These are phyloP conservation scores for Phylloboletellus chloephorus DNA, from an alignment of 1,284 basidiomycete species.

Conservation along the genomic window DNA sequence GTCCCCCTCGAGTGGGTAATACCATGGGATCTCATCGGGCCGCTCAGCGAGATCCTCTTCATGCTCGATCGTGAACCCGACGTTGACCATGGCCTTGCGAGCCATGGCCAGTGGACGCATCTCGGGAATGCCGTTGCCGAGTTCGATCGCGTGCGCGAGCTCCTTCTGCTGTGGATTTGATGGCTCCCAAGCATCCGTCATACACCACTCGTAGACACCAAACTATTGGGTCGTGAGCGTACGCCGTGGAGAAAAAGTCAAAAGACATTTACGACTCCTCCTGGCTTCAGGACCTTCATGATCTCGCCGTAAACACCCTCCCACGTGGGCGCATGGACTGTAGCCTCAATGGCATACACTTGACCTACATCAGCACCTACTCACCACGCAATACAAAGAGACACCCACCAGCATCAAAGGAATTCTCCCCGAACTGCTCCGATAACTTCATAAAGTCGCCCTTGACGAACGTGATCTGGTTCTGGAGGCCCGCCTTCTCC, in stretches of 20 bases:
- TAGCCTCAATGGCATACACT: conserved; percentile 98
- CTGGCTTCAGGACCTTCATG: conserved; percentile 92
- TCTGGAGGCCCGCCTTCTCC: conserved; percentile 67
- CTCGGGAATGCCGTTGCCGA: conserved; percentile 97
- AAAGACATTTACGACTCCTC: conserved; percentile 72
- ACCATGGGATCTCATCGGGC: conserved; percentile 82
- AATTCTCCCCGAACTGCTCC: conserved; percentile 90
- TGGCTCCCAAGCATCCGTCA: conserved; percentile 94
- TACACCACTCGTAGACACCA: conserved; percentile 98
- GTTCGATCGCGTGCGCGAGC: conserved; percentile 85
- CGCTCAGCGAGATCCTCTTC: conserved; percentile 95
- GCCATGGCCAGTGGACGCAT: conserved; percentile 81
- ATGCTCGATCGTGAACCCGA: conserved; percentile 87
- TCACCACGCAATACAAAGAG: not conserved
- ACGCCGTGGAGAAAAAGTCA: not conserved
- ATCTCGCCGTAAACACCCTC: conserved; percentile 96
- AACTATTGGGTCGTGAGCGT: conserved; percentile 50
- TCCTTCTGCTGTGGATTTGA: conserved; percentile 85
- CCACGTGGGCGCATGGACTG: conserved; percentile 92
- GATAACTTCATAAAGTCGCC: conserved; percentile 96
- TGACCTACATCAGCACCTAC: conserved; percentile 1
- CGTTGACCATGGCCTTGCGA: conserved; percentile 73
- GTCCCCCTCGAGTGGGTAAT: conserved; percentile 95
- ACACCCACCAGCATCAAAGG: conserved; percentile 85
- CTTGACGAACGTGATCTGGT: conserved; percentile 78